Percentiles rank a stretch among this genome's conserved stretches.
phyloP scores from a whole-genome alignment of 2,329 filamentous ascomycete species.

The Penicillium sp. region DNA sequence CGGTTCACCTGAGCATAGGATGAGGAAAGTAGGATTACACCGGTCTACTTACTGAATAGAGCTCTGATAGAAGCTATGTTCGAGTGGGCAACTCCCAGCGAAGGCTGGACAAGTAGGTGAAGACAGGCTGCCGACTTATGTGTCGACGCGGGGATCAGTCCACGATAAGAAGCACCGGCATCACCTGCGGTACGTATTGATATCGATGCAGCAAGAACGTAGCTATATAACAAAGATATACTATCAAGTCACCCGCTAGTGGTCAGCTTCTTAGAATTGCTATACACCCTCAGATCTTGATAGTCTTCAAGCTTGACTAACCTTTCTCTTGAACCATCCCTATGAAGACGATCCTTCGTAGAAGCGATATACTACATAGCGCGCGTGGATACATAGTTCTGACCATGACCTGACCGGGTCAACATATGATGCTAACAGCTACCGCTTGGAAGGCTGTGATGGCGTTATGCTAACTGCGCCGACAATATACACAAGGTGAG shows the following conservation, averaged over 20 bases:
- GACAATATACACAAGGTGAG: neutral
- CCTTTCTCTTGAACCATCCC: neutral
- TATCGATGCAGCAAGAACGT: neutral
- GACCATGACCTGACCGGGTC: neutral
- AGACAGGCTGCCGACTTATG: neutral
- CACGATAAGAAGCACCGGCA: neutral
- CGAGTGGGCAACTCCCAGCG: neutral
- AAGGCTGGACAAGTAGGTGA: neutral
- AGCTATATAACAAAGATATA: neutral
- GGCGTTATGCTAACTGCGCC: neutral
- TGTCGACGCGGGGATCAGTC: neutral
- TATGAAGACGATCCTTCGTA: neutral
- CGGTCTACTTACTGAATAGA: neutral
- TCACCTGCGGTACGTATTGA: neutral
- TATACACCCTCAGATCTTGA: neutral
- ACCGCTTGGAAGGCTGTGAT: neutral
- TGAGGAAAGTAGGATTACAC: neutral
- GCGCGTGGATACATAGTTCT: neutral
- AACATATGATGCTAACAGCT: neutral
- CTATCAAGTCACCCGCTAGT: neutral
- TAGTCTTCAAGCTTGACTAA: neutral
- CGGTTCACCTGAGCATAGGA: neutral
- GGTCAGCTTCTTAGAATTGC: neutral
- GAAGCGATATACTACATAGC: neutral
- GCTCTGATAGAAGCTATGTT: neutral